Base-by-base conservation (phyloP, 768 basidiomycete species). In the Chalciporus piperatus region DNA sequence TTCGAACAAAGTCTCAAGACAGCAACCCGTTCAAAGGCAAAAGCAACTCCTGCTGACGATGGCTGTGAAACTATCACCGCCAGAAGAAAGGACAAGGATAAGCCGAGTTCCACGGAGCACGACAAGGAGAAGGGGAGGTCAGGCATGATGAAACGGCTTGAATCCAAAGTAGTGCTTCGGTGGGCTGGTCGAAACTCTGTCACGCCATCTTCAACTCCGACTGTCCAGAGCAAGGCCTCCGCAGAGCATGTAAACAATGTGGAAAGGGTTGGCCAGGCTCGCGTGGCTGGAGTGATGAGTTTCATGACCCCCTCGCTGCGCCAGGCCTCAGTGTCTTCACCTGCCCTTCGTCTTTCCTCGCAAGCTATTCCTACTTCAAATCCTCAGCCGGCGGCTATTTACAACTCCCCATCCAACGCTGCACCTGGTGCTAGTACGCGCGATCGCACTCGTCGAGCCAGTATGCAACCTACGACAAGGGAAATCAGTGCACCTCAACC, bases 251-350 rank as follows among this genome's bases (percentile, higher is more conserved):
- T 61, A 49, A 61, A 67, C 63, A 72, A 74, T 59, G 69, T 57
- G 67, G 65, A 74, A 50, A 55, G 52, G 48, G 61, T 60, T 53
- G 70, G 72, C 52, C 72, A 72, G 60, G 68, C 68, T 59, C 76
- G 77, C 63, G 69, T 72, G 54, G 77, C 81, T 43, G 83, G 81
- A 44, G 76, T 75, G 63, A 77, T 80, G 45, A 77, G 75, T 64
- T 89, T 81, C 71, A 70, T 77, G 54, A 76, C 82, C 40, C 87
- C 87, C 40, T 87, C 86, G 33, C 69, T 89, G 54, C 78, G 82
- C 49, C 78, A 78, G 54, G 88, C 80, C 35, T 87, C 89, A 42
- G 76, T 85, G 74, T 90, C 88, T 50, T 87, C 87, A 19, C 88
- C 89, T 47, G 77, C 83, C 25, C 68, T 91, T 40, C 83, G 86